Percentiles rank a stretch among this genome's conserved stretches.
These are phyloP conservation scores for Galerina marginata DNA, from an alignment of 768 basidiomycete genomes.

Conservation along the genomic window DNA sequence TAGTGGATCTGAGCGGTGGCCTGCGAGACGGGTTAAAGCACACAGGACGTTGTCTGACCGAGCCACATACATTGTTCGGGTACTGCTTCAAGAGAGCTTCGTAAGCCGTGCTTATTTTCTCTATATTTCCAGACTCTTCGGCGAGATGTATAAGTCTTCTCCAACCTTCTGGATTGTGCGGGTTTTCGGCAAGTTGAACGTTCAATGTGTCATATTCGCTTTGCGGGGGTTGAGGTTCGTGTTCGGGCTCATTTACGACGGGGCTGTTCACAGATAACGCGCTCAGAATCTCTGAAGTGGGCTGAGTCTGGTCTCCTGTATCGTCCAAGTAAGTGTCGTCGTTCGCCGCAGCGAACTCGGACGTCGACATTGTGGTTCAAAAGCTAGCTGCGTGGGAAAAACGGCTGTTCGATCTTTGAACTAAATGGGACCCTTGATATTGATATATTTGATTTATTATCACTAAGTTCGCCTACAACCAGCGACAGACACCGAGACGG, in stretches of 20 bases:
- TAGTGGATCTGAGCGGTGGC: constrained; percentile 86
- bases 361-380: constrained; percentile 25
- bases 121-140: constrained; percentile 77
- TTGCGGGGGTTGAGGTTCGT: constrained; percentile 42
- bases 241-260: constrained; percentile 32
- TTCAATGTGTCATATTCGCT: constrained; percentile 74
- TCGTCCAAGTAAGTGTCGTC: constrained; percentile 27
- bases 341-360: constrained; percentile 18
- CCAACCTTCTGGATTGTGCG: constrained; percentile 81
- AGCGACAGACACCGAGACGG: too few relatives aligned
- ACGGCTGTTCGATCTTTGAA: background rate
- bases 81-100: constrained; percentile 83
- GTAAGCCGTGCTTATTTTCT: constrained; percentile 81
- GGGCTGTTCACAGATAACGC: constrained; percentile 32
- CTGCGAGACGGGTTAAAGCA: constrained; percentile 41
- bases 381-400: constrained; percentile 1
- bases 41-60: constrained; percentile 3
- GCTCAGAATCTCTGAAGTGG: constrained; percentile 41
- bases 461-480: too few relatives aligned
- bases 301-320: constrained; percentile 36
- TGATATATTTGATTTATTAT: background rate
- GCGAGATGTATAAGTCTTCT: constrained; percentile 78
- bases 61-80: constrained; percentile 79
- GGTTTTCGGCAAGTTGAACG: constrained; percentile 65
- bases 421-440: background rate